These are phyloP conservation scores for Fomitiporia mediterranea DNA, from an alignment of 1,284 basidiomycete species.

Conservation along the genomic window DNA sequence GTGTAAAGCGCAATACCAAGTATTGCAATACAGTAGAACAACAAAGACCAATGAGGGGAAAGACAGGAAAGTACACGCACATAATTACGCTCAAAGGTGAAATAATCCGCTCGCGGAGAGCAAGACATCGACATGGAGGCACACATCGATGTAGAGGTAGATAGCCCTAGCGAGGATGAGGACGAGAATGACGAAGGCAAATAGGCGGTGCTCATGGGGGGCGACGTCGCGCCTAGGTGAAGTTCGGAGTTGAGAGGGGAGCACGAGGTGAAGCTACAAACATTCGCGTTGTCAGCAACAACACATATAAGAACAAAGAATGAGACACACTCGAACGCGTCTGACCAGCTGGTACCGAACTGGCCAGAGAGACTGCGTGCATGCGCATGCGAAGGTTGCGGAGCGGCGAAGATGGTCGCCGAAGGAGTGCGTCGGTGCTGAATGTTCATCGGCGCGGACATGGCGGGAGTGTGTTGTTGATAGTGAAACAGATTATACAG, in stretches of 20 bases:
- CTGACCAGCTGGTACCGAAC: conserved; percentile 12
- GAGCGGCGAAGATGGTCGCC: not conserved
- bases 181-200: not conserved
- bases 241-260: conserved; percentile 17
- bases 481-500: not conserved
- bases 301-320: not conserved
- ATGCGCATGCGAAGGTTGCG: not conserved
- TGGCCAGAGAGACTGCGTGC: conserved; percentile 11
- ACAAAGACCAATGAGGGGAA: not conserved
- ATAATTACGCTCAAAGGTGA: conserved; percentile 16
- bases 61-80: conserved; percentile 11
- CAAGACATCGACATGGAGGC: conserved; percentile 7
- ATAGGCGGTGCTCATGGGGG: not conserved
- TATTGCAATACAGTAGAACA: not conserved
- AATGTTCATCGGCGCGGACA: conserved; percentile 14
- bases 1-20: not conserved
- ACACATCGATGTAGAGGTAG: not conserved
- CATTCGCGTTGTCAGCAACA: not conserved
- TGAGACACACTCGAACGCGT: conserved; percentile 14
- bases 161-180: not conserved
- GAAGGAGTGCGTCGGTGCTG: conserved; percentile 10
- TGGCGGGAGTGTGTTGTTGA: not conserved
- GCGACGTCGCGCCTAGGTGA: conserved; percentile 15
- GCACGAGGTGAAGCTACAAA: conserved; percentile 14
- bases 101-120: conserved; percentile 15